A percentile compares a stretch with the other conserved stretches of the same genome.
Conservation (phyloP, 148 eudicot species). For the Euryodendron excelsum region DNA sequence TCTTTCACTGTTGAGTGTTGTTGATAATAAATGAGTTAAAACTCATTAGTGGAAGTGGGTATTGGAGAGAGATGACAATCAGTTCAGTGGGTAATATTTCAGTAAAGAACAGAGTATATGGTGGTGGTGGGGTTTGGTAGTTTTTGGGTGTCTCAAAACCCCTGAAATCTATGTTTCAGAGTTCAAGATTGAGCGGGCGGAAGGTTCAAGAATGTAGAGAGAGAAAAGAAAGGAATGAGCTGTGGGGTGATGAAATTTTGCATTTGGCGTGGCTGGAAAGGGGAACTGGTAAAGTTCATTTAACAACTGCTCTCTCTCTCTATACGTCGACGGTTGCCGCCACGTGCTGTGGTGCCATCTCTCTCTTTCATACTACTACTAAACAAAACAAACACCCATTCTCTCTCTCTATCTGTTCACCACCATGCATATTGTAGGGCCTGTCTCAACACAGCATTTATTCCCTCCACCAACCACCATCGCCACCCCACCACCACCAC, state of each 20-base stretch:
- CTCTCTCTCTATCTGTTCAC: conserved; percentile 1
- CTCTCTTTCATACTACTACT: not conserved
- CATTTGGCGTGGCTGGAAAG: too few relatives aligned
- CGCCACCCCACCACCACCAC: conserved; percentile 5
- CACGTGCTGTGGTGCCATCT: conserved; percentile 17
- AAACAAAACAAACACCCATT: not conserved
- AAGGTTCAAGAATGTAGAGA: not conserved
- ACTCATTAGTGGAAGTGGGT: not conserved
- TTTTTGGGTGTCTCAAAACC: conserved; percentile 16
- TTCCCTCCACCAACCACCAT: conserved; percentile 27
- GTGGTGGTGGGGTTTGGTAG: conserved; percentile 11
- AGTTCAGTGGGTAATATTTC: not conserved
- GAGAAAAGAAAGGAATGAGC: conserved; percentile 1
- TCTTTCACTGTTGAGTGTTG: not conserved
- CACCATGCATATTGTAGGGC: not conserved
- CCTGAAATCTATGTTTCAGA: conserved; percentile 19
- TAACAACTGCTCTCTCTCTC: conserved; percentile 11
- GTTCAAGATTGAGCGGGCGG: not conserved
- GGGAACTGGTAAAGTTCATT: conserved; percentile 7
- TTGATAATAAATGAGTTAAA: not conserved
- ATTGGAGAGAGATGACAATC: not conserved
- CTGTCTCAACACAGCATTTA: conserved; percentile 20
- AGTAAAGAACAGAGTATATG: not conserved
- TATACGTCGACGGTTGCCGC: conserved; percentile 13
- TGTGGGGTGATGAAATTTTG: not conserved